Percentiles rank a stretch among this genome's conserved stretches.
Evolutionary conservation across 208 protist species (phyloP).

Genomic region (Wallacemonas sp.): DNA sequence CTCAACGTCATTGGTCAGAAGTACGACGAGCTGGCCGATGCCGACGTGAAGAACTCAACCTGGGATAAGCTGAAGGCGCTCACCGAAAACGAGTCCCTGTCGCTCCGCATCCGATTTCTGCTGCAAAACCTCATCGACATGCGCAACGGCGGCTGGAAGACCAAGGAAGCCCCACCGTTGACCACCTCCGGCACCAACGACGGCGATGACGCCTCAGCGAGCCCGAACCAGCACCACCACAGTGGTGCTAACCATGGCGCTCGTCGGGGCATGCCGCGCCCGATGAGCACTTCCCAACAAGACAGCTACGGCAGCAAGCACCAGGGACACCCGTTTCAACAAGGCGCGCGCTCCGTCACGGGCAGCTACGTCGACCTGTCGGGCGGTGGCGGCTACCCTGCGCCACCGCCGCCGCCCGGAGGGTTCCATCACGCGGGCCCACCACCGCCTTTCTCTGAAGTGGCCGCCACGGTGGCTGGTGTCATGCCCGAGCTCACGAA

Average conservation of each 20-base stretch:
- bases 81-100: slow-evolving; percentile 51
- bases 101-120: slow-evolving; percentile 79
- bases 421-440: slow-evolving; percentile 2
- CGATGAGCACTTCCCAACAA: slow-evolving; percentile 27
- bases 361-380: slow-evolving; percentile 47
- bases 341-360: slow-evolving; percentile 17
- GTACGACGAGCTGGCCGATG: slow-evolving; percentile 55
- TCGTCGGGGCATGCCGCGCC: slow-evolving; percentile 25
- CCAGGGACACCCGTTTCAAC: slow-evolving; percentile 12
- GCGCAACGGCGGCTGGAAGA: slow-evolving; percentile 63
- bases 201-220: slow-evolving; percentile 13
- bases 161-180: slow-evolving; percentile 30
- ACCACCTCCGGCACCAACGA: slow-evolving; percentile 27
- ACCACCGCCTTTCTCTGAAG: slow-evolving; percentile 10
- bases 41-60: slow-evolving; percentile 23
- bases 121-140: slow-evolving; percentile 83
- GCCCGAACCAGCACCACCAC: neutral
- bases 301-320: slow-evolving; percentile 15
- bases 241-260: slow-evolving; percentile 13
- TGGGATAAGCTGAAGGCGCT: slow-evolving; percentile 55
- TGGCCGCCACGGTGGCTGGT: slow-evolving; percentile 1
- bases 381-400: slow-evolving; percentile 8
- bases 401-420: slow-evolving; percentile 18
- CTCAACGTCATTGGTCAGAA: slow-evolving; percentile 80
- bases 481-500: slow-evolving; percentile 25